phyloP scores from a whole-genome alignment of 352 stramenopile genomes.

The Phytophthora brassicae region DNA sequence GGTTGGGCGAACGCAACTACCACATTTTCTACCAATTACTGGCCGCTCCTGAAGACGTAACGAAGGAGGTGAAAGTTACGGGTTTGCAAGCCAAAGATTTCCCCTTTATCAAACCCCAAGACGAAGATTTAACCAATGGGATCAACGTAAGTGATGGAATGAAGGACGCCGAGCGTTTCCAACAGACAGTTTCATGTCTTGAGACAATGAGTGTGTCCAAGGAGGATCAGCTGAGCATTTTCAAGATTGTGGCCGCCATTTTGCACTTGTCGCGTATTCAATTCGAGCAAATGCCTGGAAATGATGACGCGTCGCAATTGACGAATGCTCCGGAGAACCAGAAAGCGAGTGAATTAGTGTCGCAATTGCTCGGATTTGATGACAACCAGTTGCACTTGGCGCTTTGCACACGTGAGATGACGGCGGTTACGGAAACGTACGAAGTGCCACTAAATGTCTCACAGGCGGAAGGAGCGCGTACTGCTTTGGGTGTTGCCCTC shows the following conservation, averaged over 20 bases:
- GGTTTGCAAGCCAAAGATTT: constrained; percentile 82
- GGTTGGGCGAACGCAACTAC: constrained; percentile 96
- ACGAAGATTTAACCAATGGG: constrained; percentile 29
- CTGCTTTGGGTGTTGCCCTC: constrained; percentile 77
- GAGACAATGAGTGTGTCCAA: constrained; percentile 74
- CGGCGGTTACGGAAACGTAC: constrained; percentile 78
- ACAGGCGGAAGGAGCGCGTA: constrained; percentile 77
- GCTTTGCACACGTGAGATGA: constrained; percentile 82
- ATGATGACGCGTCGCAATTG: constrained; percentile 73
- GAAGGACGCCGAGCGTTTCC: constrained; percentile 74
- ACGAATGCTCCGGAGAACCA: constrained; percentile 53
- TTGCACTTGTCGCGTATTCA: constrained; percentile 80
- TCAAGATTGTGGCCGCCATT: constrained; percentile 80
- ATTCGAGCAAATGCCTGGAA: constrained; percentile 53
- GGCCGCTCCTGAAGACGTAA: constrained; percentile 52
- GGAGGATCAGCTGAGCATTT: constrained; percentile 74
- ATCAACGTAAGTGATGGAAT: constrained; percentile 57
- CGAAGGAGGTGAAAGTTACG: constrained; percentile 63
- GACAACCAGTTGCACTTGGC: constrained; percentile 66
- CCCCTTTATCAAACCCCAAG: constrained; percentile 64
- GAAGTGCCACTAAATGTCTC: constrained; percentile 84
- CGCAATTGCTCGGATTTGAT: constrained; percentile 67
- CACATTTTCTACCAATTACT: constrained; percentile 99
- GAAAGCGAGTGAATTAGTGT: constrained; percentile 48
- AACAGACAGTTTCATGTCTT: constrained; percentile 71